Base-by-base conservation (phyloP, 1,139 yeast genomes). In the Yamadazyma atlantica region DNA sequence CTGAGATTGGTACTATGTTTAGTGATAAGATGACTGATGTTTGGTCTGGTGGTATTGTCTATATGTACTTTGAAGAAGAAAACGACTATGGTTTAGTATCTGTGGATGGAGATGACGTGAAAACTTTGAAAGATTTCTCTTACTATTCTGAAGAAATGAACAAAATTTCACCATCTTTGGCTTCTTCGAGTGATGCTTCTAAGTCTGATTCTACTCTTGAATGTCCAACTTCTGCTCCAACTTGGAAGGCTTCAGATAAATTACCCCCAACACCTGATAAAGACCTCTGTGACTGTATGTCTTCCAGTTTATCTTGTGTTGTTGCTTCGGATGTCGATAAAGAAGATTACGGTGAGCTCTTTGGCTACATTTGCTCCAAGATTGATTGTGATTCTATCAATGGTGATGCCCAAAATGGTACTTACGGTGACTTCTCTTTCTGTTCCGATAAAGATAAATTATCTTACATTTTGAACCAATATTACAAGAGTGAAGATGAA, bases 11-110 rank as follows among this genome's bases (percentile, higher is more conserved):
- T 52, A 79, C 83, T 54, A 53, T 70, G 39, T 70, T 60, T 54
- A 52, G 64, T 29, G 48, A 45, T 22, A 50, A 66, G 21, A 69
- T 69, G 75, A 68, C 75, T 16, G 78, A 73, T 42, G 85, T 85
- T 35, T 86, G 95, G 94, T 86, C 95, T 31, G 96, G 96, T 46
- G 96, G 95, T 51, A 79, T 87, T 54, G 95, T 82, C 29, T 87
- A 86, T 68, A 85, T 86, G 94, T 87, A 83, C 65, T 84, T 81
- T 64, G 82, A 86, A 66, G 95, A 87, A 64, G 80, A 69, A 38
- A 86, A 86, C 64, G 64, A 83, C 50, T 87, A 84, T 57, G 96
- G 96, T 45, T 79, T 87, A 42, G 95, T 86, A 40, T 54, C 78
- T 37, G 65, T 82, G 38, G 54, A 55, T 17, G 66, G 60, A 39